These are phyloP conservation scores for Aspergillus ochraceus DNA, from an alignment of 2,329 filamentous ascomycete species.

Conservation along the genomic window DNA sequence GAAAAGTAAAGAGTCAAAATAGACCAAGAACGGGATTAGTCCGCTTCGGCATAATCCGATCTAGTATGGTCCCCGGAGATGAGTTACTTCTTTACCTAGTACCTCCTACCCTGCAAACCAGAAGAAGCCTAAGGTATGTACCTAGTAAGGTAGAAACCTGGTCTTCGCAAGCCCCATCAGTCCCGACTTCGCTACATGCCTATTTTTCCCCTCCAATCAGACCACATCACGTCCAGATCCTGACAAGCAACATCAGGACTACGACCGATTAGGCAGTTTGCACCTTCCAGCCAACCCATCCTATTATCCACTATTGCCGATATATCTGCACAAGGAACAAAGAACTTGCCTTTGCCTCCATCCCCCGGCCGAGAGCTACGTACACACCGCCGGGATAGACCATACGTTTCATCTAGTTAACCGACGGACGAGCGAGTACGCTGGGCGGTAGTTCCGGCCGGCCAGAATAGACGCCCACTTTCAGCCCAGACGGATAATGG, in stretches of 20 bases:
- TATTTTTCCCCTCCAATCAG: background rate
- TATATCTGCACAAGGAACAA: background rate
- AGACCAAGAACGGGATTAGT: too few species aligned
- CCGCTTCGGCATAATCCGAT: background rate
- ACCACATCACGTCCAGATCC: background rate
- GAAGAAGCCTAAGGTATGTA: too few species aligned
- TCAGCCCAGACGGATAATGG: background rate
- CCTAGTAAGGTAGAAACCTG: too few species aligned
- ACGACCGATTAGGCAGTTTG: background rate
- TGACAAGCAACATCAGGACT: background rate
- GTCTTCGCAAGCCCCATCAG: too few species aligned
- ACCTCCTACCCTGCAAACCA: too few species aligned
- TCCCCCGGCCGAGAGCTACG: background rate
- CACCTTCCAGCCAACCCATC: background rate
- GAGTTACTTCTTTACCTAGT: background rate
- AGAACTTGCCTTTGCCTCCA: background rate
- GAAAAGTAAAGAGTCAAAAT: background rate
- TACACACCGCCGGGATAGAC: background rate
- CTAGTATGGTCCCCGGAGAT: background rate
- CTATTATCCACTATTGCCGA: background rate
- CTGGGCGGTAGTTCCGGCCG: too few species aligned
- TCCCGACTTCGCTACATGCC: background rate
- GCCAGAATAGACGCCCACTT: background rate
- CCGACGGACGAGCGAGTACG: background rate
- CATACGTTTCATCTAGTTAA: background rate